A percentile compares a stretch with the other conserved stretches of the same genome.
Evolutionary conservation across 148 eudicot genomes (phyloP).

Genomic region (Vaccinium vitisidaea): DNA sequence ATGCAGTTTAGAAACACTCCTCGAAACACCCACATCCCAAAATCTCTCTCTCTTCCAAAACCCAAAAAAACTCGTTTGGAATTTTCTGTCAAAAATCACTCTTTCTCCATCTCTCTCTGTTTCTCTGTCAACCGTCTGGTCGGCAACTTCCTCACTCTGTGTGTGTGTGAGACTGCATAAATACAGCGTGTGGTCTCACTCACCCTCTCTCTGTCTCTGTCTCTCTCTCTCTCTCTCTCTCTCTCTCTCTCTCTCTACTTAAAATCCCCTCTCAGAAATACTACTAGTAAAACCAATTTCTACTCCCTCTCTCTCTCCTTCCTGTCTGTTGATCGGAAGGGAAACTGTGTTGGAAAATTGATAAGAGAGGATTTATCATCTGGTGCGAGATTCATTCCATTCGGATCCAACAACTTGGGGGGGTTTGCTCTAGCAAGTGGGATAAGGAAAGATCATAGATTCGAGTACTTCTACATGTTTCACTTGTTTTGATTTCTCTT

Average conservation of each 20-base stretch:
- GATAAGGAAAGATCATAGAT: neutral
- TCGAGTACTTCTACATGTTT: neutral
- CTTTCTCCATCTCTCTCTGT: neutral
- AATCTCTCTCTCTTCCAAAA: neutral
- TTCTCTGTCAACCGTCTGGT: conserved; percentile 16
- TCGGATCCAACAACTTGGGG: neutral
- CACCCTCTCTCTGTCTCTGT: neutral
- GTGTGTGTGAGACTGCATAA: neutral
- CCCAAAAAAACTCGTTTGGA: neutral
- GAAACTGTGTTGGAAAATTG: no score
- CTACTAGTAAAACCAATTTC: no score
- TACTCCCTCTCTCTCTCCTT: neutral
- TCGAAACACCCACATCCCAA: conserved; percentile 4
- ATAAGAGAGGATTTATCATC: neutral
- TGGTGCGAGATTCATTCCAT: neutral
- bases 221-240: neutral
- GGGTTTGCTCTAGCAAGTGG: neutral
- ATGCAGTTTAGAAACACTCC: neutral
- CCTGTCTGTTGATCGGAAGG: neutral
- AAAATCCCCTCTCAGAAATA: neutral
- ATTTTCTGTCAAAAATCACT: neutral
- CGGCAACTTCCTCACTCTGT: conserved; percentile 12
- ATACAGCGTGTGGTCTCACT: conserved; percentile 11
- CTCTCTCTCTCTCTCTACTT: neutral
- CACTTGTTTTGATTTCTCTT: neutral